Percentiles rank a stretch among this genome's conserved stretches.
Evolutionary conservation across 495 filamentous ascomycete species (phyloP).

Genomic region (Neurospora tetrasperma): DNA sequence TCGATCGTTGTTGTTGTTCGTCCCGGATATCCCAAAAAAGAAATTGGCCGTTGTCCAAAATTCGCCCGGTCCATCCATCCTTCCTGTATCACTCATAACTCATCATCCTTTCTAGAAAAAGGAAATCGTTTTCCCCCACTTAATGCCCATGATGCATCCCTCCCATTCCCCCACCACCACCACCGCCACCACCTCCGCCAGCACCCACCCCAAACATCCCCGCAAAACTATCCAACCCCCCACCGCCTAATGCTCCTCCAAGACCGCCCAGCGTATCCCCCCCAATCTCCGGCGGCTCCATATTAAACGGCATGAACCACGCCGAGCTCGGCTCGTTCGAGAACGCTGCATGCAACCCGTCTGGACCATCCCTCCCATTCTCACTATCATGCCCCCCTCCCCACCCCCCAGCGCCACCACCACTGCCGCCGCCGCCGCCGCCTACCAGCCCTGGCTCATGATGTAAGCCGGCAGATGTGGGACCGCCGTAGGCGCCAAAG

Average conservation of each 20-base stretch:
- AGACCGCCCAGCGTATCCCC: conserved; percentile 26
- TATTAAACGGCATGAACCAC: conserved; percentile 95
- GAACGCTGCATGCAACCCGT: conserved; percentile 18
- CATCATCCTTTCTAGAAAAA: background rate
- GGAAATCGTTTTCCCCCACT: background rate
- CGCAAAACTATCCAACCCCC: conserved; percentile 26
- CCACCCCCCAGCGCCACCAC: background rate
- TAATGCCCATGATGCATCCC: conserved; percentile 21
- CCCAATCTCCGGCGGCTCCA: conserved; percentile 59
- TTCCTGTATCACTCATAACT: background rate
- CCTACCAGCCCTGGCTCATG: conserved; percentile 5
- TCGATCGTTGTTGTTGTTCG: no score
- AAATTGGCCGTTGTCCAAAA: no score
- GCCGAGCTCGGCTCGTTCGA: conserved; percentile 50
- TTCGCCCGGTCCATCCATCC: no score
- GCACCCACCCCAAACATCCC: conserved; percentile 30
- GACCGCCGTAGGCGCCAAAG: conserved; percentile 59
- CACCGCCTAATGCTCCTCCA: conserved; percentile 23
- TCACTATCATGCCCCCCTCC: conserved; percentile 4
- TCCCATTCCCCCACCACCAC: conserved; percentile 11
- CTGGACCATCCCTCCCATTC: background rate
- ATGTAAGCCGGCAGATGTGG: conserved; percentile 7
- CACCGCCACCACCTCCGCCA: conserved; percentile 10
- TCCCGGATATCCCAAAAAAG: no score
- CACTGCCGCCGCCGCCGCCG: conserved; percentile 14